Evolutionary conservation across 2,329 filamentous ascomycete species (phyloP), one percentile per base, ranked within the genome.

Genomic region (Penicillium sp.): DNA sequence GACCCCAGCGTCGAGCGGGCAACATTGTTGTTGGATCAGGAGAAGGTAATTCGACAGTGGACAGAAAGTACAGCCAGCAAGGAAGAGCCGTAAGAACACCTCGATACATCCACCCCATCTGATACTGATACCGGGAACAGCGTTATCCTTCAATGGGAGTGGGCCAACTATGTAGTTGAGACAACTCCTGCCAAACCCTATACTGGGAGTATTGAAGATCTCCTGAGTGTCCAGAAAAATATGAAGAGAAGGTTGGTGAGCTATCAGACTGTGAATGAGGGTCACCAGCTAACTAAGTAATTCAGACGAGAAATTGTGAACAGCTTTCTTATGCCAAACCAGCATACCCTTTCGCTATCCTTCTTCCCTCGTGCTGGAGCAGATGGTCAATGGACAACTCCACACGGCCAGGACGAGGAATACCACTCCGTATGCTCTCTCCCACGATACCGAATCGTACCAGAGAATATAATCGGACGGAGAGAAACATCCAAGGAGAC

Each of bases 111-210:
- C 14, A 16, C 1, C 13, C 12, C 6, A 42, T 13, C 30, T 43
- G 27, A 39, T 39, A 3, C 30, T 43, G 27, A 39, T 39, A 3
- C 12, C 2, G 14, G n/a, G 12, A 11, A 27, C 12, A 48, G 39
- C 3, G 29, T 40, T 39, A 37, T 35, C n/a, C 42, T 59, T 9
- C 54, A 57, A 31, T 43, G 46, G 29, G 56, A 59, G 46, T 50
- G 53, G 44, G 41, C 38, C 4, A 46, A 41, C 5, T 57, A 55
- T 37, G 47, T 50, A 8, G 25, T 59, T 2, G 56, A 59, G 22
- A 46, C 54, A 1, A 58, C 53, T 9, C 57, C 57, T 13, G 46
- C 40, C 7, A 52, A 58, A 27, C 57, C 55, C 40, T 58, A 57
- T 12, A 46, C 43, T 3, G 55, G 41, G 4, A 38, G 31, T 3